Percentiles rank a stretch among this genome's conserved stretches.
phyloP scores from a whole-genome alignment of 805 yeast genomes.

The Ogataea ramenticola region DNA sequence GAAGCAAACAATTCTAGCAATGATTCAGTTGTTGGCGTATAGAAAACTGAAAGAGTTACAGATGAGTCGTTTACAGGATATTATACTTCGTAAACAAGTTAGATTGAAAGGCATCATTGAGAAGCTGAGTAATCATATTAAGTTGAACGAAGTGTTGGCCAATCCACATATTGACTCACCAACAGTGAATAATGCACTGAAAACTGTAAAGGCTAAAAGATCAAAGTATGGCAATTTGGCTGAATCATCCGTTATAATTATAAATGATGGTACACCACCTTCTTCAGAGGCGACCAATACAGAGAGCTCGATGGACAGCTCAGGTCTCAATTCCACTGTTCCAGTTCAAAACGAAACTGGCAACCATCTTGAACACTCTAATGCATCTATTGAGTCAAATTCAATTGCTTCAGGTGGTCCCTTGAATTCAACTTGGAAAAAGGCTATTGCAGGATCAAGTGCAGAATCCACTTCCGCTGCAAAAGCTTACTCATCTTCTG shows the following conservation, averaged over 20 bases:
- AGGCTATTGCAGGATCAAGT: slow-evolving; percentile 14
- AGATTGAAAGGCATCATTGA: slow-evolving; percentile 20
- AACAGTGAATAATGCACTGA: slow-evolving; percentile 24
- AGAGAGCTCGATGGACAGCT: no score
- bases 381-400: no score
- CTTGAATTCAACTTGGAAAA: slow-evolving; percentile 16
- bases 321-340: no score
- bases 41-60: slow-evolving; percentile 48
- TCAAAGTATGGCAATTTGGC: slow-evolving; percentile 4
- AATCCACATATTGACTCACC: slow-evolving; percentile 22
- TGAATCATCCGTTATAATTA: slow-evolving; percentile 11
- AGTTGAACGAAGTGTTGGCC: slow-evolving; percentile 18
- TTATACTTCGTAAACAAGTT: slow-evolving; percentile 30
- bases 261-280: slow-evolving; percentile 7
- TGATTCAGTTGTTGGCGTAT: slow-evolving; percentile 38
- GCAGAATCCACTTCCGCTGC: no score
- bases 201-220: slow-evolving; percentile 14
- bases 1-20: slow-evolving; percentile 34
- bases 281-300: no score
- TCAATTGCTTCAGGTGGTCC: no score
- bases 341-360: slow-evolving; percentile 2
- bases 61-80: slow-evolving; percentile 33
- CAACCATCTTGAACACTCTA: slow-evolving; percentile 1
- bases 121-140: slow-evolving; percentile 14
- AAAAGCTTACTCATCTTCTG: neutral